Percentiles rank a stretch among this genome's conserved stretches.
Evolutionary conservation across 306 rosid genomes (phyloP).

Genomic region (Citrullus mucosospermus): DNA sequence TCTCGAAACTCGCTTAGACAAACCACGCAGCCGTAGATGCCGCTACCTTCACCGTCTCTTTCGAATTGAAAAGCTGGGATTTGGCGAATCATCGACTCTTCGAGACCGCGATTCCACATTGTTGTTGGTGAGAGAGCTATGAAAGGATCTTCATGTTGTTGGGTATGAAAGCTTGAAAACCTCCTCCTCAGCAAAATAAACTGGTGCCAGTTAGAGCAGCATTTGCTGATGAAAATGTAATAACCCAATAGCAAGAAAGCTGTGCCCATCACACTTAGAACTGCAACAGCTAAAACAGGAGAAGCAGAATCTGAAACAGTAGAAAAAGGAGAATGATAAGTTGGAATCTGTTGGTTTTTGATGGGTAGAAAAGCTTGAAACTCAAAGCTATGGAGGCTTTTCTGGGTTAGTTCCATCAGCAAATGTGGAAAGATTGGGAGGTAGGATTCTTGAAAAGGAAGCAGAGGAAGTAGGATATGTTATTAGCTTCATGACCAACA

Average conservation of each 20-base stretch:
- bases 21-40: constrained; percentile 40
- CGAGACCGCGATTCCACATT: constrained; percentile 36
- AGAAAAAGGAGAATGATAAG: constrained; percentile 9
- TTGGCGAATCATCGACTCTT: constrained; percentile 37
- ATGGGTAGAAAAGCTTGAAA: constrained; percentile 26
- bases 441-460: neutral
- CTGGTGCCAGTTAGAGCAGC: constrained; percentile 37
- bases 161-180: constrained; percentile 18
- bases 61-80: constrained; percentile 47
- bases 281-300: constrained; percentile 36
- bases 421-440: constrained; percentile 6
- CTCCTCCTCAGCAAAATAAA: constrained; percentile 33
- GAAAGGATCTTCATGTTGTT: constrained; percentile 40
- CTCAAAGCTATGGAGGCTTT: constrained; percentile 21
- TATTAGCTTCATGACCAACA: neutral
- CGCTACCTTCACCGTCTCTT: constrained; percentile 13
- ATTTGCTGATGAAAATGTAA: constrained; percentile 36
- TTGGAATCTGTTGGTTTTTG: constrained; percentile 14
- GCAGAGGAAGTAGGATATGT: constrained; percentile 4
- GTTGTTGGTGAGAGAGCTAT: constrained; percentile 42
- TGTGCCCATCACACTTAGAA: constrained; percentile 34
- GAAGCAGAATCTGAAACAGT: constrained; percentile 34
- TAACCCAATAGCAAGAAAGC: constrained; percentile 39
- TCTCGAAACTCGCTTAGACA: constrained; percentile 71
- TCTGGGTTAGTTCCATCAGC: constrained; percentile 28